These are phyloP conservation scores for Venturia oleaginea DNA, from an alignment of 2,329 filamentous ascomycete genomes.

Conservation along the genomic window DNA sequence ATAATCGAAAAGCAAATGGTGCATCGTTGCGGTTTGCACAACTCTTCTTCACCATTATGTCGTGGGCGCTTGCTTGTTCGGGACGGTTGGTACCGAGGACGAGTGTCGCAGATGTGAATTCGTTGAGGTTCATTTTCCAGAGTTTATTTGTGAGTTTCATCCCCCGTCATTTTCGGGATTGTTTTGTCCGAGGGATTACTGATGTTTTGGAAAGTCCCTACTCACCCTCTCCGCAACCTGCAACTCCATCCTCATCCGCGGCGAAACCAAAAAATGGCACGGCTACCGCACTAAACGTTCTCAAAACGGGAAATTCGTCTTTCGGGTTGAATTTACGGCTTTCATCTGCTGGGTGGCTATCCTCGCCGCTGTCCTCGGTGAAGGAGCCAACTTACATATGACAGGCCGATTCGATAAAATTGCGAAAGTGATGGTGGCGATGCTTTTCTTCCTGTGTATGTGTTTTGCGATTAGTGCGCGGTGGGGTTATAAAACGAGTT, in stretches of 20 bases:
- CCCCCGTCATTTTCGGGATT: neutral
- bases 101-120: neutral
- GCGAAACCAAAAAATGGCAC: conserved; percentile 3
- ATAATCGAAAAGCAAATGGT: neutral
- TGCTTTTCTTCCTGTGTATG: conserved; percentile 2
- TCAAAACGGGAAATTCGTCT: conserved; percentile 6
- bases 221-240: neutral
- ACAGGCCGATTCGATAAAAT: neutral
- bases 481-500: neutral
- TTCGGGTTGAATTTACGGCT: neutral
- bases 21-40: neutral
- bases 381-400: neutral
- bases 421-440: conserved; percentile 1
- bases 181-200: neutral
- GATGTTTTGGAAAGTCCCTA: neutral
- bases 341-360: neutral
- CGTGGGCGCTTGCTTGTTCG: neutral
- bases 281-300: neutral
- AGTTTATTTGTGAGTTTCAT: neutral
- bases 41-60: neutral
- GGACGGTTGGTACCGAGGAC: neutral
- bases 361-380: neutral
- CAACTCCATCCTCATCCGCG: neutral
- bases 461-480: neutral
- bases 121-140: conserved; percentile 6